Evolutionary conservation across 805 yeast species (phyloP).

Genomic region (Hanseniaspora vineae): DNA sequence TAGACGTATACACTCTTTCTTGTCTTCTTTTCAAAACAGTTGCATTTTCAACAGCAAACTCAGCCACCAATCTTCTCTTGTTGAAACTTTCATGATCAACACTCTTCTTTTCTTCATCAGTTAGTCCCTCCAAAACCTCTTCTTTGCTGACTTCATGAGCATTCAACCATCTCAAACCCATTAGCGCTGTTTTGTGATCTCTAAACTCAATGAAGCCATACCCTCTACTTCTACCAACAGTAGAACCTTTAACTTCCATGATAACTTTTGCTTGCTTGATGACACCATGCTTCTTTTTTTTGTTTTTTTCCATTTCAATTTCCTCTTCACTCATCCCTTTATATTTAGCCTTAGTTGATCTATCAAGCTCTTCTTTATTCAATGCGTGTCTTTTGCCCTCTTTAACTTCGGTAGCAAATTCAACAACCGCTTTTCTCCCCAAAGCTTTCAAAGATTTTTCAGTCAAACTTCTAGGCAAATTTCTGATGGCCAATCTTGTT

Average conservation of each 20-base stretch:
- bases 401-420: slow-evolving; percentile 82
- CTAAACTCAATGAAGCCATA: slow-evolving; percentile 90
- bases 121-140: slow-evolving; percentile 60
- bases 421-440: slow-evolving; percentile 89
- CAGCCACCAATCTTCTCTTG: slow-evolving; percentile 74
- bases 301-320: slow-evolving; percentile 33
- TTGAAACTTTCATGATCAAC: slow-evolving; percentile 40
- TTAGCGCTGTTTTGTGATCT: slow-evolving; percentile 83
- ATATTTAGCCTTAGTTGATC: slow-evolving; percentile 61
- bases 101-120: slow-evolving; percentile 49
- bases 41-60: slow-evolving; percentile 93
- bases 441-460: slow-evolving; percentile 80
- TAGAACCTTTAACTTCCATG: slow-evolving; percentile 80
- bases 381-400: slow-evolving; percentile 66
- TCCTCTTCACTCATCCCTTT: slow-evolving; percentile 28
- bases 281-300: slow-evolving; percentile 71
- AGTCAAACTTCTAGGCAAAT: slow-evolving; percentile 84
- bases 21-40: slow-evolving; percentile 83
- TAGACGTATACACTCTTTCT: slow-evolving; percentile 35
- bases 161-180: slow-evolving; percentile 95
- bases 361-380: slow-evolving; percentile 72
- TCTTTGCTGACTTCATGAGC: slow-evolving; percentile 70
- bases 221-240: slow-evolving; percentile 85
- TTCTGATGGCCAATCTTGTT: slow-evolving; percentile 89
- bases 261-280: slow-evolving; percentile 89